A percentile compares a stretch with the other conserved stretches of the same genome.
phyloP scores from a whole-genome alignment of 2,329 filamentous ascomycete species.

The Epicoccum sorghinum region DNA sequence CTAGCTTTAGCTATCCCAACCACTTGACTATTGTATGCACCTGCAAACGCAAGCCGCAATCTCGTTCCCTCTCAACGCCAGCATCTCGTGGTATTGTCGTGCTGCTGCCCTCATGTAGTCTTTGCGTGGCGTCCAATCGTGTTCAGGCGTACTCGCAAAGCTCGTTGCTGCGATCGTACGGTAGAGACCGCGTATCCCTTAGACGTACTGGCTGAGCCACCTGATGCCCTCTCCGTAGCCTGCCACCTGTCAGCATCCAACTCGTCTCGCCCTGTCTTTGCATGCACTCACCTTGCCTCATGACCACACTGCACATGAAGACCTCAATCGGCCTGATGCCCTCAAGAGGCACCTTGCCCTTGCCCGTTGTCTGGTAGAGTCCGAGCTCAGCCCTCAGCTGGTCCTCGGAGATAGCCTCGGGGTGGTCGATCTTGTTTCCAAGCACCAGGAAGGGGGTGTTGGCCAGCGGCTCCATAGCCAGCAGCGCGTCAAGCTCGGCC shows the following conservation, averaged over 20 bases:
- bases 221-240: constrained; percentile 48
- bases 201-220: constrained; percentile 49
- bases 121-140: not conserved
- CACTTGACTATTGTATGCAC: constrained; percentile 1
- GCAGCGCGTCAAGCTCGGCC: constrained; percentile 88
- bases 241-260: constrained; percentile 7
- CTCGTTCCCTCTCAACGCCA: not conserved
- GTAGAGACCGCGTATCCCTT: constrained; percentile 4
- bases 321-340: constrained; percentile 72
- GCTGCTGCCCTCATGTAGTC: not conserved
- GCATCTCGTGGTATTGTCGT: not conserved
- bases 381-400: constrained; percentile 90
- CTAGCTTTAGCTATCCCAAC: not conserved
- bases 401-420: constrained; percentile 91
- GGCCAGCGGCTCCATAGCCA: constrained; percentile 92
- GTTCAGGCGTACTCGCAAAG: not conserved
- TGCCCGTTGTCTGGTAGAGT: constrained; percentile 70
- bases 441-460: constrained; percentile 96
- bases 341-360: constrained; percentile 41
- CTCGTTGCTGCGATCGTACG: not conserved
- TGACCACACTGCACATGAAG: constrained; percentile 96
- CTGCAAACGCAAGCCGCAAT: not conserved
- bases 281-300: constrained; percentile 72
- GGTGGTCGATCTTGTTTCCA: constrained; percentile 99
- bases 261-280: too few species aligned